Conservation (phyloP, 345 rosid species). For the Corchorus capsularis region DNA sequence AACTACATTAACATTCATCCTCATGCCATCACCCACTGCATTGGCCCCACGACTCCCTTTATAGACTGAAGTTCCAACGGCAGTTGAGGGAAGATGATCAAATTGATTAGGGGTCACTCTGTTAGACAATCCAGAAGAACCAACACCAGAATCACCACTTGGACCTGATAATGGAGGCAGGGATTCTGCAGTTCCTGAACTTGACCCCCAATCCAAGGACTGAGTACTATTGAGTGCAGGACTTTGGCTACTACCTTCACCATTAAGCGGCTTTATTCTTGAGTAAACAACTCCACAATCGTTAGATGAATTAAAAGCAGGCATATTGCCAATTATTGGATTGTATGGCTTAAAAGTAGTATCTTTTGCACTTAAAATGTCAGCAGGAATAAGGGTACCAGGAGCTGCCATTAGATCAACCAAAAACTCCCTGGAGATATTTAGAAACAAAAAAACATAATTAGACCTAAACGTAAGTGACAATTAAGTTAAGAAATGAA, state of each 20-base stretch:
- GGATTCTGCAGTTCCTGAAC: constrained; percentile 41
- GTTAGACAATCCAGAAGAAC: constrained; percentile 54
- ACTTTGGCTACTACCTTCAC: constrained; percentile 75
- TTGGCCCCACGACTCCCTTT: constrained; percentile 65
- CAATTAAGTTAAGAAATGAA: constrained; percentile 26
- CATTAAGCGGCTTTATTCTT: constrained; percentile 48
- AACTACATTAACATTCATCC: constrained; percentile 72
- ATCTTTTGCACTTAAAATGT: constrained; percentile 64
- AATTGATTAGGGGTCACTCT: constrained; percentile 46
- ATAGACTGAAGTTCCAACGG: constrained; percentile 46
- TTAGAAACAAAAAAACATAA: constrained; percentile 12
- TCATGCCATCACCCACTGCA: constrained; percentile 54
- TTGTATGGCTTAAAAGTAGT: constrained; percentile 47
- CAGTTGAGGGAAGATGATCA: constrained; percentile 51
- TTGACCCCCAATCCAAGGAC: constrained; percentile 39
- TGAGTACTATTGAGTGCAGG: constrained; percentile 37
- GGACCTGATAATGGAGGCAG: constrained; percentile 35
- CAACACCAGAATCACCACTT: constrained; percentile 45
- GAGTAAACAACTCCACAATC: constrained; percentile 42
- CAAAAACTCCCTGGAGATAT: constrained; percentile 85
- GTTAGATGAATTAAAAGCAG: constrained; percentile 44
- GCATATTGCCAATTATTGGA: constrained; percentile 47
- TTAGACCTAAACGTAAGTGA: constrained; percentile 27
- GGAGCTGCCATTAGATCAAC: constrained; percentile 99
- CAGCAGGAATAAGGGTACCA: constrained; percentile 98